These are phyloP conservation scores for Tetrahymena malaccensis DNA, from an alignment of 73 alveolate species.

Conservation along the genomic window DNA sequence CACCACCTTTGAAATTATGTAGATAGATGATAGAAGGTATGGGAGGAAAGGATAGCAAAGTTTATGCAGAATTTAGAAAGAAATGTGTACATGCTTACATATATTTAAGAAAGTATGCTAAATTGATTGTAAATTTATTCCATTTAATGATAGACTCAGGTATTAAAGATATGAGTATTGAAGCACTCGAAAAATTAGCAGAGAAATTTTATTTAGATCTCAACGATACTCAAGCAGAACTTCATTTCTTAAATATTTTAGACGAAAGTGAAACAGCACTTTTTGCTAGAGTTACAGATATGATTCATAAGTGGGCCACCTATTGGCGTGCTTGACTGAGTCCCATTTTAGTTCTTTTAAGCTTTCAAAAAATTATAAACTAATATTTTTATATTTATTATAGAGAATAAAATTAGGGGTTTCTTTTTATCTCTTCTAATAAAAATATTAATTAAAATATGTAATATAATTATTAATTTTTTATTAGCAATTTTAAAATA, in stretches of 20 bases:
- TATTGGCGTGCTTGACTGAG: conserved; percentile 73
- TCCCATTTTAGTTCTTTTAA: no score
- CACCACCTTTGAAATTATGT: conserved; percentile 98
- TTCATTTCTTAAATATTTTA: conserved; percentile 63
- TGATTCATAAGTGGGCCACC: conserved; percentile 91
- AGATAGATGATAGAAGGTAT: conserved; percentile 97
- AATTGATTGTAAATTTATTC: conserved; percentile 82
- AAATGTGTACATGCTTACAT: conserved; percentile 89
- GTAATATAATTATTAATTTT: no score
- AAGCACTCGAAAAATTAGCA: conserved; percentile 69
- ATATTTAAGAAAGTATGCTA: conserved; percentile 80
- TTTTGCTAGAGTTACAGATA: conserved; percentile 88
- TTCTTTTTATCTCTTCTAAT: neutral
- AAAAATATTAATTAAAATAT: no score
- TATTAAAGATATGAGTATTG: conserved; percentile 60
- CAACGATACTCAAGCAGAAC: conserved; percentile 80
- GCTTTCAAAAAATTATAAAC: no score
- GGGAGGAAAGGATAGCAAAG: conserved; percentile 84
- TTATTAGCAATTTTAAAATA: no score
- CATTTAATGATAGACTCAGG: conserved; percentile 90
- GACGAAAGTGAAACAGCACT: conserved; percentile 87
- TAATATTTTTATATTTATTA: no score
- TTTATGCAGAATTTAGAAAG: conserved; percentile 71
- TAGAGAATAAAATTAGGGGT: neutral
- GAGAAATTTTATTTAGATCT: conserved; percentile 76